Evolutionary conservation across 2,329 filamentous ascomycete genomes (phyloP).

Genomic region (Ilyonectria mors-panacis): DNA sequence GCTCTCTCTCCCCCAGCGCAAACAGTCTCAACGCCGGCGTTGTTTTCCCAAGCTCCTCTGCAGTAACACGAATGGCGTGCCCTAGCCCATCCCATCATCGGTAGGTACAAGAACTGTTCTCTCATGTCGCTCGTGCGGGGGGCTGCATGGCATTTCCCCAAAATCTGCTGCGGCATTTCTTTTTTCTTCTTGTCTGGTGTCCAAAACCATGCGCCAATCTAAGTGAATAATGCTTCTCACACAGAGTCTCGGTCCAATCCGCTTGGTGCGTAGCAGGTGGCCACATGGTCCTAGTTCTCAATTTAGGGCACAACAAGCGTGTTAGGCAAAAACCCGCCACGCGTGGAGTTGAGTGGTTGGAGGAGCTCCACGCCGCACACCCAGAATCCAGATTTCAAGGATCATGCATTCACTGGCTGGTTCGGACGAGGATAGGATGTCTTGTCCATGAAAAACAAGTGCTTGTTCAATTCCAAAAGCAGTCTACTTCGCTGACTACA

Average conservation of each 20-base stretch:
- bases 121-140: constrained; percentile 11
- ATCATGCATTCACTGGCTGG: constrained; percentile 23
- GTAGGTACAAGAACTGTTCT: not conserved
- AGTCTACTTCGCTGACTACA: constrained; percentile 33
- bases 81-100: not conserved
- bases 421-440: constrained; percentile 2
- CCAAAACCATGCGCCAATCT: constrained; percentile 6
- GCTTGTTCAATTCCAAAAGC: constrained; percentile 18
- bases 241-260: constrained; percentile 3
- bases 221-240: not conserved
- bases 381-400: constrained; percentile 5
- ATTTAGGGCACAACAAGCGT: constrained; percentile 22
- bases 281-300: constrained; percentile 7
- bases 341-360: constrained; percentile 26
- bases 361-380: constrained; percentile 14
- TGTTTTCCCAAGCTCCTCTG: not conserved
- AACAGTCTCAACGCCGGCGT: not conserved
- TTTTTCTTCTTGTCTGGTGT: constrained; percentile 2
- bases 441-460: constrained; percentile 11
- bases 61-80: not conserved
- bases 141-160: constrained; percentile 26
- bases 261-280: not conserved
- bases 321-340: constrained; percentile 2
- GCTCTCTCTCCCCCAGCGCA: not conserved
- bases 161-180: constrained; percentile 25